Base-by-base conservation (phyloP, 2,329 filamentous ascomycete genomes). In the Epichloe scottii region DNA sequence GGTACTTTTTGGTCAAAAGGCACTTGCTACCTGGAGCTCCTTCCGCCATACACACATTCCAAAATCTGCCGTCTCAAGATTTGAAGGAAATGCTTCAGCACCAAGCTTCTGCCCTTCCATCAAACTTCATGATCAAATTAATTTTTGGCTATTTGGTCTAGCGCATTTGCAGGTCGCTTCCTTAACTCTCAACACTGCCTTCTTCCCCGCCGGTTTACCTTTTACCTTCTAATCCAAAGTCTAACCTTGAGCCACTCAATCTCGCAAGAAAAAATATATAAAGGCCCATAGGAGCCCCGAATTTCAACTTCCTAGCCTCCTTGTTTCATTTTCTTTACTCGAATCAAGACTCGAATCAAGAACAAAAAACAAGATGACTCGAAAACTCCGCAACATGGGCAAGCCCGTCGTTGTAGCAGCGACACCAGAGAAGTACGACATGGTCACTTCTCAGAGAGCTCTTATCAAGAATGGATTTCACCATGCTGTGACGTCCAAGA, bases 391-490 rank as follows among this genome's bases (percentile, higher is more conserved):
- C 34, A 26, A 39, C 3, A 37, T 10, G 35, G 5, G 8, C 11
- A 45, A 44, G 19, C 30, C 17, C 15, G 15, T 19, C 19, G 15
- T 6, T 14, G 33, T 10, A 15, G 33, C 44, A 14, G 35, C 41
- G 15, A 38, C 19, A 30, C 14, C 50, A 11, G 37, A 46, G 3
- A 49, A 17, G 15, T 59, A 59, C 33, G 50, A 53, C 44, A 55
- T 59, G 38, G 7, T 19, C 0, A 38, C 53, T 19, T 59, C 58
- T 19, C 52, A 43, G 4, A 21, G 43, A 21, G 49, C 53, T 30
- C 52, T 59, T 11, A 26, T 48, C 14, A 23, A 37, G 14, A 19
- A 39, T 34, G 56, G 56, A 19, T 57, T 59, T 30, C 56, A 57
- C 46, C 53, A 51, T 1, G 48, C 53, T 5, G 58, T 59, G 30